Evolutionary conservation across 2,329 filamentous ascomycete species (phyloP).

Genomic region (Aspergillus awamori): DNA sequence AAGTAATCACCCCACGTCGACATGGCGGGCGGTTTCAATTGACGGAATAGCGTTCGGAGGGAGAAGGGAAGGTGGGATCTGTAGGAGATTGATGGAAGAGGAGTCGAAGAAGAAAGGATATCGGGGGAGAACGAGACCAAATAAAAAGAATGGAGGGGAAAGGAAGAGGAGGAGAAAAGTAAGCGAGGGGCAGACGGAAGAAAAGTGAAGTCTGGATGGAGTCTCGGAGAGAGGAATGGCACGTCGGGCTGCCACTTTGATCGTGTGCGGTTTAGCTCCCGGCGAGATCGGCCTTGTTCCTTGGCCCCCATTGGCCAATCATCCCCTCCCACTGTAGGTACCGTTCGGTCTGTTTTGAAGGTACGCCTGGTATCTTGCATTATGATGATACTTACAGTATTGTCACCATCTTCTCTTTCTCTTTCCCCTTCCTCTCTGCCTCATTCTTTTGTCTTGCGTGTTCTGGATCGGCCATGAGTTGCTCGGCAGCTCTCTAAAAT

Average conservation of each 20-base stretch:
- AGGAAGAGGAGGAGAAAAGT: slow-evolving; percentile 4
- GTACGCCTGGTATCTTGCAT: too few relatives aligned
- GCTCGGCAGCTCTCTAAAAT: too few relatives aligned
- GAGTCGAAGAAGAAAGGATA: background rate
- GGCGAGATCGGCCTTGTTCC: slow-evolving; percentile 19
- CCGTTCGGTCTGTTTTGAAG: background rate
- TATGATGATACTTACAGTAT: too few relatives aligned
- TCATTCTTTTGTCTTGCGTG: slow-evolving; percentile 18
- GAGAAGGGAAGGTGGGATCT: background rate
- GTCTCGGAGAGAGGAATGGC: background rate
- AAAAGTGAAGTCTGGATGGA: slow-evolving; percentile 8
- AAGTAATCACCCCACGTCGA: slow-evolving; percentile 86
- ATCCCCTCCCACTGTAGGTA: background rate
- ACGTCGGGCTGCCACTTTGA: background rate
- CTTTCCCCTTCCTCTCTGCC: slow-evolving; percentile 21
- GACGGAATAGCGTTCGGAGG: background rate
- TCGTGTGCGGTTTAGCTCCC: slow-evolving; percentile 21
- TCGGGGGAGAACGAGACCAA: background rate
- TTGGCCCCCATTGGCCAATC: background rate
- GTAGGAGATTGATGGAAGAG: background rate
- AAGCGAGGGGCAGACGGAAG: slow-evolving; percentile 3
- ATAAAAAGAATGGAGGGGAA: background rate
- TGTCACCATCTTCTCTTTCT: background rate
- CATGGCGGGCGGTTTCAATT: slow-evolving; percentile 56
- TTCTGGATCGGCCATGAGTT: background rate